Conservation (phyloP, 2,329 filamentous ascomycete species). For the Juglanconis sp. region DNA sequence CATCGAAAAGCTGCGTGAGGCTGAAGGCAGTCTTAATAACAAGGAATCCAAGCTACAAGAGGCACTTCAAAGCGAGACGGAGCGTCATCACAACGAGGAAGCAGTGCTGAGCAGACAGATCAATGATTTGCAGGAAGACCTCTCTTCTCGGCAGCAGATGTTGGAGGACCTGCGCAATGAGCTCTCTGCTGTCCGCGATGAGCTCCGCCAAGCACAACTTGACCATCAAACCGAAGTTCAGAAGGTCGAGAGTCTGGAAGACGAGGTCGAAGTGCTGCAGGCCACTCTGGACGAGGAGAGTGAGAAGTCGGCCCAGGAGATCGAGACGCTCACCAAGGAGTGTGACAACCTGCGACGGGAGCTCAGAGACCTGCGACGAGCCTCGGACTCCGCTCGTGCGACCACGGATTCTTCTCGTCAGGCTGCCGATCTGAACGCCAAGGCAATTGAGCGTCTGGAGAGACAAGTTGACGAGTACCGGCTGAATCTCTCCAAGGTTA, state of each 20-base stretch:
- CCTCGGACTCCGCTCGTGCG: constrained; percentile 27
- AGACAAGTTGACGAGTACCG: constrained; percentile 57
- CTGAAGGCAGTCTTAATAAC: constrained; percentile 63
- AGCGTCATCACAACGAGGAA: constrained; percentile 71
- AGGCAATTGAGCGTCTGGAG: constrained; percentile 50
- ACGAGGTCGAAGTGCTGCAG: constrained; percentile 74
- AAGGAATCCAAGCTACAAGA: constrained; percentile 67
- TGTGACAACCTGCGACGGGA: constrained; percentile 43
- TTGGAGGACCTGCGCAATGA: constrained; percentile 65
- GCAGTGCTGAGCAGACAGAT: constrained; percentile 69
- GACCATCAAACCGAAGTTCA: constrained; percentile 61
- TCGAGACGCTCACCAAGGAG: constrained; percentile 42
- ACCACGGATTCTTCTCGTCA: constrained; percentile 31
- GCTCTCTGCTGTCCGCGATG: constrained; percentile 62
- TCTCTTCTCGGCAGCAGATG: constrained; percentile 63
- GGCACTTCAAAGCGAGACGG: constrained; percentile 66
- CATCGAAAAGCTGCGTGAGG: constrained; percentile 66
- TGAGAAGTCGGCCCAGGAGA: constrained; percentile 52
- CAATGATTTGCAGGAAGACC: constrained; percentile 67
- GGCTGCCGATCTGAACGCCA: constrained; percentile 31
- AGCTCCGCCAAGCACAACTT: constrained; percentile 65
- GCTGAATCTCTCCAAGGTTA: constrained; percentile 67
- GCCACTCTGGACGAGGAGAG: constrained; percentile 62
- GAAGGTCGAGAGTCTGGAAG: constrained; percentile 66
- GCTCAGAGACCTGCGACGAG: constrained; percentile 32